Percentiles rank a stretch among this genome's conserved stretches.
Conservation (phyloP, 2,329 filamentous ascomycete species). For the Hypoxylon sp. region DNA sequence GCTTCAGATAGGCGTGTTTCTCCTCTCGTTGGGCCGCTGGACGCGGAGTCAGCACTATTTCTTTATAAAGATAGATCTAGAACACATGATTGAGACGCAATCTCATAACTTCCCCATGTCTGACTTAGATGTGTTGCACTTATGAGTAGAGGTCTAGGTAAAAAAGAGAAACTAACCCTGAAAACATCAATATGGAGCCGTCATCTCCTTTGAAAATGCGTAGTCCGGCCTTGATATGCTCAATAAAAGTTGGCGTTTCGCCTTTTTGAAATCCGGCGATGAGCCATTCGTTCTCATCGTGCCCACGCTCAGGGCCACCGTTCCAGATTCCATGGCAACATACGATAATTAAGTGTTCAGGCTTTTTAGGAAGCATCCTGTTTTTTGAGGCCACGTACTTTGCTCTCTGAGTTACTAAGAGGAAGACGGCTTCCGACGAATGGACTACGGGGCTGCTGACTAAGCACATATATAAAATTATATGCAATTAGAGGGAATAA, state of each 20-base stretch:
- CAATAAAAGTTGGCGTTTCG: slow-evolving; percentile 84
- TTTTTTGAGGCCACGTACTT: neutral
- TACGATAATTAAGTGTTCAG: slow-evolving; percentile 78
- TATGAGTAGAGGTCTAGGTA: neutral
- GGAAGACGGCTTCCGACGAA: neutral
- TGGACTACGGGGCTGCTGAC: neutral
- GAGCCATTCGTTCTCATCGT: slow-evolving; percentile 75
- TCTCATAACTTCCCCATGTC: neutral
- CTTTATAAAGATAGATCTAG: neutral
- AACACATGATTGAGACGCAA: neutral
- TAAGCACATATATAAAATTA: slow-evolving; percentile 5
- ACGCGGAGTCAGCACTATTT: slow-evolving; percentile 1
- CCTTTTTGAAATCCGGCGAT: slow-evolving; percentile 83
- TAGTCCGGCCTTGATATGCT: slow-evolving; percentile 79
- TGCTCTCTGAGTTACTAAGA: neutral
- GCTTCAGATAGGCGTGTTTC: slow-evolving; percentile 73
- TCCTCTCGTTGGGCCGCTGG: slow-evolving; percentile 73
- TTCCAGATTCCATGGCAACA: slow-evolving; percentile 88
- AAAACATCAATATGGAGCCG: slow-evolving; percentile 74
- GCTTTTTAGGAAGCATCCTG: slow-evolving; percentile 31
- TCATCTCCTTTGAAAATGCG: slow-evolving; percentile 63
- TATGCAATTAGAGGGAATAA: slow-evolving; percentile 1
- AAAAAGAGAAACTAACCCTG: slow-evolving; percentile 68
- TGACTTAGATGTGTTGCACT: neutral
- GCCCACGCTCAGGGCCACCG: slow-evolving; percentile 68